Conservation (phyloP, 495 filamentous ascomycete genomes). For the Aspergillus mulundensis region DNA sequence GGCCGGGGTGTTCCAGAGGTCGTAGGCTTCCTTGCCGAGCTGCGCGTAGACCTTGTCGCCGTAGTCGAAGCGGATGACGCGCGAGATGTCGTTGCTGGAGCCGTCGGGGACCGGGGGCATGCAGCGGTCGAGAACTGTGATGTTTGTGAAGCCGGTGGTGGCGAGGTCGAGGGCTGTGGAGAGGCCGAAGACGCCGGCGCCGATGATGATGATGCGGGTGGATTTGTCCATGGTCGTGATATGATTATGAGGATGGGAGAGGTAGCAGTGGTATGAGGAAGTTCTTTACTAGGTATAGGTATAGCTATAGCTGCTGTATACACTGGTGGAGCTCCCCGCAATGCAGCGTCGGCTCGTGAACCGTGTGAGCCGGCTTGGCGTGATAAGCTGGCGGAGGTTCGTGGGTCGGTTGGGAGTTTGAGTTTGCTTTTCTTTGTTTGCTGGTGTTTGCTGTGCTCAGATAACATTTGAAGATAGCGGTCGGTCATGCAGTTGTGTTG, state of each 20-base stretch:
- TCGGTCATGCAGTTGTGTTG: no score
- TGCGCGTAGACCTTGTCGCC: slow-evolving; percentile 59
- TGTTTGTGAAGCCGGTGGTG: slow-evolving; percentile 44
- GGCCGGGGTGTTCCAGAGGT: slow-evolving; percentile 54
- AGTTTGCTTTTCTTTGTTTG: no score
- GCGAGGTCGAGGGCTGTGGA: slow-evolving; percentile 57
- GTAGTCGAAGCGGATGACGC: slow-evolving; percentile 72
- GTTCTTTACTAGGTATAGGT: no score
- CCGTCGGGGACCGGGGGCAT: slow-evolving; percentile 56
- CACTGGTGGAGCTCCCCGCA: neutral
- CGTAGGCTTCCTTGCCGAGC: slow-evolving; percentile 60
- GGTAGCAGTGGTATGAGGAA: no score
- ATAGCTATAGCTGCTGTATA: no score
- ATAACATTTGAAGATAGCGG: no score
- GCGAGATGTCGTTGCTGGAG: slow-evolving; percentile 62
- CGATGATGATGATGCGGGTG: slow-evolving; percentile 45
- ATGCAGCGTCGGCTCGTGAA: neutral
- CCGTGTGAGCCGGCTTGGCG: neutral
- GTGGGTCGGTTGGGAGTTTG: no score
- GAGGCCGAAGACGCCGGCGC: slow-evolving; percentile 64
- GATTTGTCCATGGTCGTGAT: slow-evolving; percentile 24
- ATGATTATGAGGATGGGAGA: no score
- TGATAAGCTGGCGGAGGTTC: neutral
- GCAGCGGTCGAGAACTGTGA: slow-evolving; percentile 62
- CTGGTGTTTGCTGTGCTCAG: no score